Evolutionary conservation across 108 stramenopile genomes (phyloP), one percentile per base, ranked within the genome.

Genomic region (Phaeodactylum tricornutum): DNA sequence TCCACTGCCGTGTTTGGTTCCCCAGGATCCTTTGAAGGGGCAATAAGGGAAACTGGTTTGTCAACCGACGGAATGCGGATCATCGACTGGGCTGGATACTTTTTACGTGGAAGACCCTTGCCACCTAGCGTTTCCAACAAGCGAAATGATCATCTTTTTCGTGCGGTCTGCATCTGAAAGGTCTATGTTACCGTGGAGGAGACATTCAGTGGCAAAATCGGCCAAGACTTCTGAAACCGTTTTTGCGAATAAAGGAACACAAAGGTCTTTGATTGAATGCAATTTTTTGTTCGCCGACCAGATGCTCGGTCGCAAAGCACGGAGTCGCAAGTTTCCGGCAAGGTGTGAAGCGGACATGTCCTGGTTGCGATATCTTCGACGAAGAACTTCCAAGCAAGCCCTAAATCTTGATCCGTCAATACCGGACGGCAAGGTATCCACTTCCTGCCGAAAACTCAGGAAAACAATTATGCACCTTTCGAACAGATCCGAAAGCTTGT

Each of bases 1-100:
- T 91, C 89, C 6, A 91, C 80, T 27, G 79, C 72, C 14, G 80
- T 69, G 65, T 84, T 91, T 11, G 76, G 56, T 48, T 84, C 82
- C 19, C 45, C 60, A 0, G 75, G 62, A 64, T 91, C 77, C 22
- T 75, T 72, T 47, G 75, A 64, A 21, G 81, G 77, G 27, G 59
- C 55, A 12, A 46, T 34, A 36, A 76, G 41, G 27, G 40, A 3
- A 14, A 43, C 25, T 9, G 47, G 64, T 11, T 42, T 49, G 25
- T 38, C 60, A 1, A 43, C 29, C 0, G 50, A 22, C 15, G 74
- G 79, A 1, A 76, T 24, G 31, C 68, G 64, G 11, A 63, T 2
- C 4, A 91, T 77, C 15, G 67, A 51, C 33, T 79, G 55, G 3
- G 42, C 16, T 0, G 77, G 73, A 40, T 77, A 62, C 37, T 84